Conservation (phyloP, 1,139 yeast genomes). For the Diutina rugosa region DNA sequence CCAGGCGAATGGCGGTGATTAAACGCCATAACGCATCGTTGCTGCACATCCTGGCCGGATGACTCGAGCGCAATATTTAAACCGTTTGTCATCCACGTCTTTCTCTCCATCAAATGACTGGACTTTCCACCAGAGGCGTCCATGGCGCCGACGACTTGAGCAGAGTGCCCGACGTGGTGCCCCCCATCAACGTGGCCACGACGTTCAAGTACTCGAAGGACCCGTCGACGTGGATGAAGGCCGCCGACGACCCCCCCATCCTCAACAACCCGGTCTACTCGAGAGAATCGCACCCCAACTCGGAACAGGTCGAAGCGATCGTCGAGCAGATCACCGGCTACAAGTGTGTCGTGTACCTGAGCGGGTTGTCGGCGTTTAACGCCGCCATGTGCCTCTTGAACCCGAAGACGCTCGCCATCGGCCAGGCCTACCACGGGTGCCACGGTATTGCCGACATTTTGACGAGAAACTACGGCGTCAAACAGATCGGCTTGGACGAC, state of each 20-base stretch:
- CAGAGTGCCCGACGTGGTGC: slow-evolving; percentile 45
- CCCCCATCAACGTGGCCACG: slow-evolving; percentile 76
- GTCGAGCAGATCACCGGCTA: slow-evolving; percentile 43
- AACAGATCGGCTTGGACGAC: slow-evolving; percentile 33
- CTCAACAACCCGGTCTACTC: slow-evolving; percentile 36
- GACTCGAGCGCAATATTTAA: too few species aligned
- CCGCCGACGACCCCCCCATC: slow-evolving; percentile 8
- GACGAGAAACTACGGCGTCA: slow-evolving; percentile 45
- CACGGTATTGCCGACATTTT: slow-evolving; percentile 56
- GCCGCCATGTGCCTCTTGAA: slow-evolving; percentile 61
- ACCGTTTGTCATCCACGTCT: neutral
- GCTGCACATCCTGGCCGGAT: too few species aligned
- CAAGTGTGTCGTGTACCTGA: slow-evolving; percentile 48
- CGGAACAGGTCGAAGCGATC: slow-evolving; percentile 48
- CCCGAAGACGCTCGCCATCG: slow-evolving; percentile 68
- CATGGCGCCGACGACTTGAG: slow-evolving; percentile 48
- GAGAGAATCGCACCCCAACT: slow-evolving; percentile 60
- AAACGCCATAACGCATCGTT: too few species aligned
- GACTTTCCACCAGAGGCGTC: slow-evolving; percentile 38
- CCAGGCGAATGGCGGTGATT: too few species aligned
- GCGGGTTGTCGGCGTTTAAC: slow-evolving; percentile 72
- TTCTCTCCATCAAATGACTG: slow-evolving; percentile 16
- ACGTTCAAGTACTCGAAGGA: slow-evolving; percentile 57
- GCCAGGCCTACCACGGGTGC: slow-evolving; percentile 78
- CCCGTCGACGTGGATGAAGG: slow-evolving; percentile 36